Evolutionary conservation across 2,329 filamentous ascomycete species (phyloP).

Genomic region (Talaromyces amestolkiae): DNA sequence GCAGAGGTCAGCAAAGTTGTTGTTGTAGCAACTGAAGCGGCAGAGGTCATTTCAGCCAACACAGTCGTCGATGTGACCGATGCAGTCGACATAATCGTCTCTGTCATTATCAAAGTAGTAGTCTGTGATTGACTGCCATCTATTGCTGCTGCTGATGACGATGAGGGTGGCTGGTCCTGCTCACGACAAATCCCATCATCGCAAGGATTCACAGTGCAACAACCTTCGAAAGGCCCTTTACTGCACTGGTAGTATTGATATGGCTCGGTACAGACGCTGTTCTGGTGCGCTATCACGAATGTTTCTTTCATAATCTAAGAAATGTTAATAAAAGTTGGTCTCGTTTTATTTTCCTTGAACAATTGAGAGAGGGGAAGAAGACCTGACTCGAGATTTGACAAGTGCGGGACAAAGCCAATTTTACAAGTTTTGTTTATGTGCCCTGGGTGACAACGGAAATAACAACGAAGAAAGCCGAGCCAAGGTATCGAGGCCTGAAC

Average conservation of each 20-base stretch:
- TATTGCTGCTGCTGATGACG: not conserved
- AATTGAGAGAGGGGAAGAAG: not conserved
- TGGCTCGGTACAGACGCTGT: not conserved
- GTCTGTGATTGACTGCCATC: not conserved
- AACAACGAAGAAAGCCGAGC: not conserved
- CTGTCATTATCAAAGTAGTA: not conserved
- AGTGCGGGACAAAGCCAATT: not conserved
- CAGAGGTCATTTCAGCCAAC: not conserved
- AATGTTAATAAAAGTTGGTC: not conserved
- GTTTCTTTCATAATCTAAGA: not conserved
- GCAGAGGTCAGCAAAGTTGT: not conserved
- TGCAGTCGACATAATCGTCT: not conserved
- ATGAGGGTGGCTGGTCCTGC: constrained; percentile 13
- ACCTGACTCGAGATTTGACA: not conserved
- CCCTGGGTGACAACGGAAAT: not conserved
- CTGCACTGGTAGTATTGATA: constrained; percentile 16
- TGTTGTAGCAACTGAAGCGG: not conserved
- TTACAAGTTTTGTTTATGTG: not conserved
- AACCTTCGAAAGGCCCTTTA: constrained; percentile 27
- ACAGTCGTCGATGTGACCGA: not conserved
- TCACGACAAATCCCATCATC: constrained; percentile 31
- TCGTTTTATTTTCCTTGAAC: not conserved
- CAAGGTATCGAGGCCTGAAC: not conserved
- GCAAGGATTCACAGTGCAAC: constrained; percentile 36
- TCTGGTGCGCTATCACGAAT: not conserved